Percentiles rank a stretch among this genome's conserved stretches.
Conservation (phyloP, 768 basidiomycete species). For the Leccinum variicolor region DNA sequence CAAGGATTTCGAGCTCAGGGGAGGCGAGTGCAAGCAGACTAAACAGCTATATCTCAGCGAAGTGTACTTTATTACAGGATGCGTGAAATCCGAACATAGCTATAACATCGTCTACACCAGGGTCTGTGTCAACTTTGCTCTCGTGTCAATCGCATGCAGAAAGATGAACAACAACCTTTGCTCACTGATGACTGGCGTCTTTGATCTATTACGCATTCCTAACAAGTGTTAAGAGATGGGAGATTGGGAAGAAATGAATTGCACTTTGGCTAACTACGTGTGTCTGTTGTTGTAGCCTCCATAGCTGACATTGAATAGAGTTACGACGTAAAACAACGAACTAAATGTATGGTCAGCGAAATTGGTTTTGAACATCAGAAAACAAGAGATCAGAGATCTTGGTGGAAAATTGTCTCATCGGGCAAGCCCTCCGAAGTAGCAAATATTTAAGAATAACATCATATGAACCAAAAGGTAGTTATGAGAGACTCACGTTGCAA, state of each 20-base stretch:
- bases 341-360: too few relatives aligned
- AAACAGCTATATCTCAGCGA: slow-evolving; percentile 1
- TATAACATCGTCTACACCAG: slow-evolving; percentile 79
- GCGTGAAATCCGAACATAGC: slow-evolving; percentile 57
- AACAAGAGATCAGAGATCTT: slow-evolving; percentile 60
- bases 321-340: too few relatives aligned
- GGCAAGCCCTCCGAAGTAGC: slow-evolving; percentile 62
- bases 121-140: slow-evolving; percentile 73
- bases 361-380: not conserved
- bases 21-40: slow-evolving; percentile 78
- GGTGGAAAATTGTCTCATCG: slow-evolving; percentile 66
- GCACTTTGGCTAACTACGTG: not conserved
- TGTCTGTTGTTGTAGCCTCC: not conserved
- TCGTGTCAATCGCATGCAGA: slow-evolving; percentile 1
- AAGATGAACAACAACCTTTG: not conserved
- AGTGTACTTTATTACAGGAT: not conserved
- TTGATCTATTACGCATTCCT: slow-evolving; percentile 24
- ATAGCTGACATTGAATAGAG: too few relatives aligned
- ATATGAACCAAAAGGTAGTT: slow-evolving; percentile 13
- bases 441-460: slow-evolving; percentile 56
- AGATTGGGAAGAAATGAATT: not conserved
- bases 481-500: slow-evolving; percentile 15
- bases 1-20: slow-evolving; percentile 78
- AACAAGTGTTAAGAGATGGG: not conserved
- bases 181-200: slow-evolving; percentile 68